Conservation (phyloP, 2,329 filamentous ascomycete genomes). For the Ascochyta pisi region DNA sequence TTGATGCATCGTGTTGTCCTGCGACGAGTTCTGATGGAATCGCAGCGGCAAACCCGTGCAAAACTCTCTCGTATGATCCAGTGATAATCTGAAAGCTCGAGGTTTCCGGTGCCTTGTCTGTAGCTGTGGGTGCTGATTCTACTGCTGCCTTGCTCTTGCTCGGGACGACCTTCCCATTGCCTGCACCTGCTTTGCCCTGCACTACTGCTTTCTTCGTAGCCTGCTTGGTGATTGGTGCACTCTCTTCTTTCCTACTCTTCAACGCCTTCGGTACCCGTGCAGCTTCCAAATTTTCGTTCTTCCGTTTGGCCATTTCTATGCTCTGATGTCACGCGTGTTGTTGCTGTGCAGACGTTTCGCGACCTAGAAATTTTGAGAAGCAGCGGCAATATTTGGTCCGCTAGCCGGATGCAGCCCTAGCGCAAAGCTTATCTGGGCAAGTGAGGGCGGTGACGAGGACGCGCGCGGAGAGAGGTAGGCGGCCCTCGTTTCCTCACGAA, state of each 20-base stretch:
- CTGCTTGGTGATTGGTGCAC: constrained; percentile 27
- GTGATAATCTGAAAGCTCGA: constrained; percentile 82
- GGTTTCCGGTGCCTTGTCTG: constrained; percentile 16
- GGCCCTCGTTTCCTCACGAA: constrained; percentile 35
- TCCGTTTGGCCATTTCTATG: constrained; percentile 45
- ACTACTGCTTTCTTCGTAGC: constrained; percentile 22
- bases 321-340: constrained; percentile 20
- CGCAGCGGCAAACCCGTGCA: constrained; percentile 88
- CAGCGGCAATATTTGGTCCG: constrained; percentile 27
- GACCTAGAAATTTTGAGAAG: constrained; percentile 18
- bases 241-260: constrained; percentile 38
- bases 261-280: constrained; percentile 27
- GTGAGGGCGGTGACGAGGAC: constrained; percentile 23
- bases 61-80: constrained; percentile 90
- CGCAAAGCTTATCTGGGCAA: constrained; percentile 34
- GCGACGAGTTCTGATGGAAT: constrained; percentile 55
- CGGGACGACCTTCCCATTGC: constrained; percentile 14
- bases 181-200: constrained; percentile 20
- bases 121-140: constrained; percentile 12
- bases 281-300: constrained; percentile 37
- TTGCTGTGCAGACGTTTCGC: constrained; percentile 14
- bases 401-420: constrained; percentile 31
- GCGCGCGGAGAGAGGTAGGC: constrained; percentile 13
- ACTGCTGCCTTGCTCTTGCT: constrained; percentile 27
- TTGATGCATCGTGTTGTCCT: constrained; percentile 31